A percentile compares a stretch with the other conserved stretches of the same genome.
Conservation (phyloP, 106 monocot species). For the Apostasia ramifera region DNA sequence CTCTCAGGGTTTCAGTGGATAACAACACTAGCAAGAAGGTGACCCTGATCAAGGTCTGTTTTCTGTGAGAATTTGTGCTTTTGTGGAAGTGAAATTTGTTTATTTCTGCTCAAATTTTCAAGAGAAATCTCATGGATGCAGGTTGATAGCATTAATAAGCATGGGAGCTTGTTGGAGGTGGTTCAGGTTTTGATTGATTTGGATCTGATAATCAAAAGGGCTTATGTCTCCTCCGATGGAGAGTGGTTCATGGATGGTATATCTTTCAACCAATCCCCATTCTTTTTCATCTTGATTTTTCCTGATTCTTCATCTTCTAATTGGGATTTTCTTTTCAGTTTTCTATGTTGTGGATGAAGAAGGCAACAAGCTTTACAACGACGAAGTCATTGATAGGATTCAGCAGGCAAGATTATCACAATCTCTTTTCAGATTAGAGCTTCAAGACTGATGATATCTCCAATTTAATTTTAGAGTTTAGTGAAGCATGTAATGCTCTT, state of each 20-base stretch:
- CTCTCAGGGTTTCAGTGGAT: conserved; percentile 76
- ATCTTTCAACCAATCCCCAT: background rate
- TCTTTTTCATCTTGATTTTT: background rate
- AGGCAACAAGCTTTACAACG: conserved; percentile 44
- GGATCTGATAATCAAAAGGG: conserved; percentile 76
- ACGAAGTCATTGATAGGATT: conserved; percentile 44
- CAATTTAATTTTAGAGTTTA: too few species aligned
- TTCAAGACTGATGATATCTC: background rate
- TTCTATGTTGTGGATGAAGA: conserved; percentile 49
- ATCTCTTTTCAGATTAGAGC: background rate
- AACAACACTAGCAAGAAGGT: conserved; percentile 59
- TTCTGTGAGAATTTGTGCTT: background rate
- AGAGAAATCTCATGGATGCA: conserved; percentile 4
- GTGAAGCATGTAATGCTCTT: too few species aligned
- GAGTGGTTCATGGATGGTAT: conserved; percentile 98
- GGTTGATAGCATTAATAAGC: conserved; percentile 91
- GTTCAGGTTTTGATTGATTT: conserved; percentile 86
- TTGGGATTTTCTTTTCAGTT: conserved; percentile 27
- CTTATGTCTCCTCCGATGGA: conserved; percentile 94
- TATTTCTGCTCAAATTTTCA: background rate
- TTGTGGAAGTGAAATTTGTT: background rate
- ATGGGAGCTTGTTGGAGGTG: conserved; percentile 81
- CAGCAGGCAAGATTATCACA: conserved; percentile 30
- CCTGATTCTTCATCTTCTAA: background rate
- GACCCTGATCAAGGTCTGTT: conserved; percentile 70